Evolutionary conservation across 1,139 yeast genomes (phyloP), one percentile per base, ranked within the genome.

Genomic region (Debaryomyces subglobosus): DNA sequence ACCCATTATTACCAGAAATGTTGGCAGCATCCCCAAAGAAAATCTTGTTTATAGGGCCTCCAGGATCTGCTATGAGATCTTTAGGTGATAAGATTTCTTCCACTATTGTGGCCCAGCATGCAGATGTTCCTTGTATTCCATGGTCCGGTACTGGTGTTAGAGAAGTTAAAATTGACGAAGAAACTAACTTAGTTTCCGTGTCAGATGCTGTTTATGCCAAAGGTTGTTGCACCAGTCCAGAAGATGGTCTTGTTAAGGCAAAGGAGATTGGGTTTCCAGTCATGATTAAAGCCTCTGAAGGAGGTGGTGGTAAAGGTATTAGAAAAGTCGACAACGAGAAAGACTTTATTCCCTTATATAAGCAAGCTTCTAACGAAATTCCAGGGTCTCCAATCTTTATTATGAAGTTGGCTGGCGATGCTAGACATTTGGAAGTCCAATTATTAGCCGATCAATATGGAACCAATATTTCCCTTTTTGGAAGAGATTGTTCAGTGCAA

Each of bases 231-330:
- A 71, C 77, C 10, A 77, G 85, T 43, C 92, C 98, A 43, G 95
- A 86, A 64, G 96, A 92, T 62, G 99, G 98, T 53, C 78, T 92
- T 50, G 79, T 61, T 44, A 89, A 87, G 67, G 98, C 98, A 50
- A 82, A 77, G 60, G 69, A 80, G 63, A 92, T 94, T 61, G 98
- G 99, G 2, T 91, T 91, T 78, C 97, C 97, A 39, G 95, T 91
- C 46, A 91, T 91, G 97, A 84, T 91, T 61, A 91, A 91, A 69
- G 97, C 97, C 38, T 89, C 96, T 52, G 97, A 91, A 84, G 97
- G 97, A 78, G 97, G 97, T 73, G 97, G 97, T 77, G 97, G 97
- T 79, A 91, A 91, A 74, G 97, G 97, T 81, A 91, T 91, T 66
- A 85, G 97, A 79, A 89, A 89, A 69, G 97, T 89, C 56, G 96